These are phyloP conservation scores for Cyberlindnera lachancei DNA, from an alignment of 805 yeast genomes.

Conservation along the genomic window DNA sequence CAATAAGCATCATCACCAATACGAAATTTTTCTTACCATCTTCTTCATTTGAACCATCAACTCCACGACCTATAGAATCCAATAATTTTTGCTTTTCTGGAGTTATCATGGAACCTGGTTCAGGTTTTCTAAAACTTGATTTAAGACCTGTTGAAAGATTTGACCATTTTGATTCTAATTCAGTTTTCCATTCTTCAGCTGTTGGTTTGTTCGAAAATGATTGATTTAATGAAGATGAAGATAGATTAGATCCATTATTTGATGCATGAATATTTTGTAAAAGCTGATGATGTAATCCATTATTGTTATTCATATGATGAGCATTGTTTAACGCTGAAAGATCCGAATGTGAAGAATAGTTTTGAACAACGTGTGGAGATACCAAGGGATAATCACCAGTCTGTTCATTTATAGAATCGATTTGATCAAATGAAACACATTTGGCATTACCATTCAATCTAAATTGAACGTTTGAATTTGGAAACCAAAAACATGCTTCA, in stretches of 20 bases:
- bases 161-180: conserved; percentile 58
- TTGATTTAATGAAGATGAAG: no score
- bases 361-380: conserved; percentile 21
- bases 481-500: conserved; percentile 75
- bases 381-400: conserved; percentile 23
- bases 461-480: conserved; percentile 54
- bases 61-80: conserved; percentile 74
- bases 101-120: conserved; percentile 56
- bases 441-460: conserved; percentile 64
- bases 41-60: conserved; percentile 67
- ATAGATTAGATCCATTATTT: no score
- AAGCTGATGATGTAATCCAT: not conserved
- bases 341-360: conserved; percentile 18
- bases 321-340: conserved; percentile 12
- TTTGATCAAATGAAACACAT: conserved; percentile 26
- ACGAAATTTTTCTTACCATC: conserved; percentile 56
- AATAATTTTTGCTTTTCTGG: conserved; percentile 46
- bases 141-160: conserved; percentile 49
- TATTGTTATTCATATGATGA: conserved; percentile 37
- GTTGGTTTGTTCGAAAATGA: no score
- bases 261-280: no score
- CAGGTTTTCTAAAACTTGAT: conserved; percentile 64
- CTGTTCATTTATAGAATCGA: conserved; percentile 8
- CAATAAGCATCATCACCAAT: conserved; percentile 60
- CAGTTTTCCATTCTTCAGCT: conserved; percentile 58